A percentile compares a stretch with the other conserved stretches of the same genome.
Evolutionary conservation across 169 alveolate species (phyloP).

Genomic region (Cytauxzoon felis): DNA sequence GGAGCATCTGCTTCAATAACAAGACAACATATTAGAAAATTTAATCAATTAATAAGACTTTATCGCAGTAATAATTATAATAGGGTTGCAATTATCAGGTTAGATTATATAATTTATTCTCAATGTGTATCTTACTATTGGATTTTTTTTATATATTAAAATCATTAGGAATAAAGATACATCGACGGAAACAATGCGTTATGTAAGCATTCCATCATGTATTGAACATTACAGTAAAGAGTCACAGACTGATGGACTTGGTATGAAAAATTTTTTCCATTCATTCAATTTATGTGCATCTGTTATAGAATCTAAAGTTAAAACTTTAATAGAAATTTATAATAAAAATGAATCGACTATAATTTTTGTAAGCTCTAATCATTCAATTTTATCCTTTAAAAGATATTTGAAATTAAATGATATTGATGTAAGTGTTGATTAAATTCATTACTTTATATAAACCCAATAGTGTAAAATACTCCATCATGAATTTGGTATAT

Average conservation of each 20-base stretch:
- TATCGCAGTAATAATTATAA: constrained; percentile 22
- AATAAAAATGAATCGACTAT: constrained; percentile 4
- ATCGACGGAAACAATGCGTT: constrained; percentile 35
- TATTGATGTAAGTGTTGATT: constrained; percentile 12
- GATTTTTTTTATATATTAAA: background rate
- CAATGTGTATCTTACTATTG: background rate
- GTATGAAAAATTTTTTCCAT: constrained; percentile 10
- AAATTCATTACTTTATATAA: background rate
- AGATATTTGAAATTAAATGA: constrained; percentile 15
- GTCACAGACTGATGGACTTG: constrained; percentile 21
- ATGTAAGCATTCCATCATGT: constrained; percentile 44
- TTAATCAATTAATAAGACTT: constrained; percentile 27
- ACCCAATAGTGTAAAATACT: constrained; percentile 48
- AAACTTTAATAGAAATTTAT: background rate
- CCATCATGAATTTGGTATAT: constrained; percentile 56
- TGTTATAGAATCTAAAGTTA: background rate
- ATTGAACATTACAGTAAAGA: constrained; percentile 24
- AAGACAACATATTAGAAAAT: constrained; percentile 34
- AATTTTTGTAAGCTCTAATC: constrained; percentile 33
- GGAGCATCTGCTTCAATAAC: constrained; percentile 62
- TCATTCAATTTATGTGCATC: background rate
- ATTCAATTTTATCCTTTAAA: constrained; percentile 31
- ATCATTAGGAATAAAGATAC: constrained; percentile 32
- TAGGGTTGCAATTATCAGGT: constrained; percentile 57
- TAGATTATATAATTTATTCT: background rate